These are phyloP conservation scores for Closterium sp. DNA, from an alignment of 139 green algal genomes.

Conservation along the genomic window DNA sequence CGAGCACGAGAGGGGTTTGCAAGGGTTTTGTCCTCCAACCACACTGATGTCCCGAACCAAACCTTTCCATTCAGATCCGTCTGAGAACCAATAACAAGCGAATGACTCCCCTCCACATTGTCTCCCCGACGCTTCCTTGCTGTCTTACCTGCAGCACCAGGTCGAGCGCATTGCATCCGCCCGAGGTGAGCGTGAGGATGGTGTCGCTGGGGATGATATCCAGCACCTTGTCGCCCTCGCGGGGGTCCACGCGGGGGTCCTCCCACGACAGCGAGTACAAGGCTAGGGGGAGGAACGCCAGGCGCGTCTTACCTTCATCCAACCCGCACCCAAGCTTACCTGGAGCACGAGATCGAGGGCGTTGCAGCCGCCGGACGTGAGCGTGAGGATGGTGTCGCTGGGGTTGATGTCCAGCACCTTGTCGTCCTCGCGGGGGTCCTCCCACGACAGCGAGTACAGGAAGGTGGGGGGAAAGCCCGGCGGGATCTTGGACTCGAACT, in stretches of 20 bases:
- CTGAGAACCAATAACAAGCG: neutral
- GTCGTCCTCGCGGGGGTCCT: conserved; percentile 88
- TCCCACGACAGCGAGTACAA: conserved; percentile 99
- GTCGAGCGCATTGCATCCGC: conserved; percentile 97
- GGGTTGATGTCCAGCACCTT: conserved; percentile 76
- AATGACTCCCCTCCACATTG: neutral
- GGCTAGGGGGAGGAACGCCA: no score
- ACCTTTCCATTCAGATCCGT: neutral
- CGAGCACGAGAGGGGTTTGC: neutral
- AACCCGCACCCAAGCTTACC: no score
- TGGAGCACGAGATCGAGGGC: conserved; percentile 82
- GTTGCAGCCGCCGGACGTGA: conserved; percentile 98
- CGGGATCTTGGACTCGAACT: conserved; percentile 44
- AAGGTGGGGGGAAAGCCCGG: conserved; percentile 91
- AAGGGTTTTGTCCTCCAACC: no score
- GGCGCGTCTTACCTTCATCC: no score
- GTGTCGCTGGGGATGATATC: conserved; percentile 82
- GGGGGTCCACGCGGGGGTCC: conserved; percentile 79
- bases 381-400: conserved; percentile 85
- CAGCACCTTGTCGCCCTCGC: conserved; percentile 73
- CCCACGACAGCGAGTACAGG: conserved; percentile 97
- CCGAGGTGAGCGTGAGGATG: conserved; percentile 92
- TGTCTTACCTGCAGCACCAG: conserved; percentile 68
- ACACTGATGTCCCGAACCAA: no score
- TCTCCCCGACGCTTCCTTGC: neutral